phyloP scores from a whole-genome alignment of 345 rosid genomes.

The Lumnitzera racemosa region DNA sequence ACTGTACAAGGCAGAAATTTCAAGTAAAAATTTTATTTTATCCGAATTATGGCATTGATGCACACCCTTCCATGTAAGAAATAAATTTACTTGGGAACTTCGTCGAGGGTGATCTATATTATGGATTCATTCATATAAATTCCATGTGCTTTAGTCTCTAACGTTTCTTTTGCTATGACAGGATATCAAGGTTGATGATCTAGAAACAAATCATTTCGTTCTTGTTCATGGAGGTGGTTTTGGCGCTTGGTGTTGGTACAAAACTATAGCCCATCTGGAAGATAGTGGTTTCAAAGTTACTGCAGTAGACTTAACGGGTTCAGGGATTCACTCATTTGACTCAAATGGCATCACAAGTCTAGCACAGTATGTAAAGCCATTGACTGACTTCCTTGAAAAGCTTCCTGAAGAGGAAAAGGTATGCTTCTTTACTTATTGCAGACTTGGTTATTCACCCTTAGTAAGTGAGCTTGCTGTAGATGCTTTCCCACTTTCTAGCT shows the following conservation, averaged over 20 bases:
- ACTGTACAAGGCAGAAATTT: too few relatives aligned
- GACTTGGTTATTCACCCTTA: too few relatives aligned
- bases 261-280: slow-evolving; percentile 85
- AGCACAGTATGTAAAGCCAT: slow-evolving; percentile 81
- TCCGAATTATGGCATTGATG: too few relatives aligned
- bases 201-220: slow-evolving; percentile 77
- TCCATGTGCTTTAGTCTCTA: slow-evolving; percentile 5
- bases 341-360: slow-evolving; percentile 61
- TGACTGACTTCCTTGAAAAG: slow-evolving; percentile 64
- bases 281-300: slow-evolving; percentile 85
- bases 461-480: too few relatives aligned
- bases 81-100: too few relatives aligned
- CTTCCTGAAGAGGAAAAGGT: slow-evolving; percentile 77
- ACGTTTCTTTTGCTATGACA: slow-evolving; percentile 16
- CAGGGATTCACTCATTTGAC: slow-evolving; percentile 73
- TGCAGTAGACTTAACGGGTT: slow-evolving; percentile 86
- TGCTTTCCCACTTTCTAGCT: too few relatives aligned
- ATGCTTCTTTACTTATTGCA: neutral
- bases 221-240: slow-evolving; percentile 97
- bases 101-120: too few relatives aligned
- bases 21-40: too few relatives aligned
- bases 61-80: too few relatives aligned
- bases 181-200: slow-evolving; percentile 65
- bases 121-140: too few relatives aligned
- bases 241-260: slow-evolving; percentile 99